Base-by-base conservation (phyloP, 2,329 filamentous ascomycete species). In the Aspergillus ruber region DNA sequence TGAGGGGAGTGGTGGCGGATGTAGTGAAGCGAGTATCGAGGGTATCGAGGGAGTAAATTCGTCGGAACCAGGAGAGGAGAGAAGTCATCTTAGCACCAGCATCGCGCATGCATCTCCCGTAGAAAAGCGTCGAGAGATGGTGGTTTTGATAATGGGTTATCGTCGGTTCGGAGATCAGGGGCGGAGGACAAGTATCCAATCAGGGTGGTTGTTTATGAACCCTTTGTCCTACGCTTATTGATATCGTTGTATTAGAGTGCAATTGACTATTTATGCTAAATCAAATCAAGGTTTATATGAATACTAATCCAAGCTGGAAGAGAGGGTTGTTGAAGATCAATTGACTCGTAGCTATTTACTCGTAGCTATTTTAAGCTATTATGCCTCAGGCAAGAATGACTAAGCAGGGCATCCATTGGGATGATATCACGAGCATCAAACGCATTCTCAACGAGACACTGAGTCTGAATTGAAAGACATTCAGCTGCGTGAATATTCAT, bases 21-120 rank as follows among this genome's bases (percentile, higher is more conserved):
- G 78, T 84, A 23, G 84, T 84, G 67, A 95, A 84, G 52, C 84
- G 80, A 46, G 82, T 84, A 67, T 88, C 84, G 56, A 87, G 77
- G 18, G 82, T 86, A 58, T 84, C 80, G 47, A 84, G 75, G 47
- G 80, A 81, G 66, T 83, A 85, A 17, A 84, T 68, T 53, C 73
- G 73, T 58, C 73, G 71, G 47, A 81, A 56, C 62, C 71, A 75
- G 50, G 67, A 62, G 46, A 78, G 60, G 47, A 69, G 60, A 60
- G 59, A 63, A 54, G 70, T 72, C 72, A 75, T 75, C 56, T 64
- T 68, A 55, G 48, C 56, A 50, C 45, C 57, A 56, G 59, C 67
- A 70, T 66, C 46, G 54, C 57, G 56, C 43, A 47, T 42, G 47
- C 50, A 39, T 42, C 43, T 38, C 44, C 43, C 46, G 46, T 39